These are phyloP conservation scores for Pythium coloratum DNA, from an alignment of 352 stramenopile species.

Conservation along the genomic window DNA sequence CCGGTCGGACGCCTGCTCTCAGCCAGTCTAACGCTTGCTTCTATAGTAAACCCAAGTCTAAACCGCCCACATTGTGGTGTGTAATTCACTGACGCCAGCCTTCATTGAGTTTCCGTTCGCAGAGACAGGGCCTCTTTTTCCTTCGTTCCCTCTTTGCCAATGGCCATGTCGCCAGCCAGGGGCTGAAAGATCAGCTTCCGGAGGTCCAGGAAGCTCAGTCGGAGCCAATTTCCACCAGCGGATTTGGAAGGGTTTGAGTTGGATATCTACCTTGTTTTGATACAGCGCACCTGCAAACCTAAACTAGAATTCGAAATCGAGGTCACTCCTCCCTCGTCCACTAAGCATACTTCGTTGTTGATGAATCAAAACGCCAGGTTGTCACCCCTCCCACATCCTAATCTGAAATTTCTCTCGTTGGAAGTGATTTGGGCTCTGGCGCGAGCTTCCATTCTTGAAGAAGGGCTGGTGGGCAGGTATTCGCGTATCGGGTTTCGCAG, in stretches of 20 bases:
- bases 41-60: not conserved
- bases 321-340: not conserved
- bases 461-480: constrained; percentile 19
- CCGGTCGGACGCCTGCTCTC: constrained; percentile 3
- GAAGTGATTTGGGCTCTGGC: constrained; percentile 9
- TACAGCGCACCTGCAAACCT: not conserved
- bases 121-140: constrained; percentile 21
- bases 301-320: no score
- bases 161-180: constrained; percentile 17
- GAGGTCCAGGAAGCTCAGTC: not conserved
- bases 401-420: not conserved
- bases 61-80: constrained; percentile 10
- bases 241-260: no score
- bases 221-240: not conserved
- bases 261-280: constrained; percentile 22
- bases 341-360: no score
- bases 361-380: no score
- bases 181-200: constrained; percentile 15
- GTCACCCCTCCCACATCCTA: not conserved
- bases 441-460: constrained; percentile 35
- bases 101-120: constrained; percentile 20
- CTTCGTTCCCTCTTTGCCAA: constrained; percentile 24
- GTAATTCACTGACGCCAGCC: constrained; percentile 32
- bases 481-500: constrained; percentile 15
- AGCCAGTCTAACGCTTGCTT: not conserved